These are phyloP conservation scores for Yamadazyma taylorii DNA, from an alignment of 1,139 yeast species.

Conservation along the genomic window DNA sequence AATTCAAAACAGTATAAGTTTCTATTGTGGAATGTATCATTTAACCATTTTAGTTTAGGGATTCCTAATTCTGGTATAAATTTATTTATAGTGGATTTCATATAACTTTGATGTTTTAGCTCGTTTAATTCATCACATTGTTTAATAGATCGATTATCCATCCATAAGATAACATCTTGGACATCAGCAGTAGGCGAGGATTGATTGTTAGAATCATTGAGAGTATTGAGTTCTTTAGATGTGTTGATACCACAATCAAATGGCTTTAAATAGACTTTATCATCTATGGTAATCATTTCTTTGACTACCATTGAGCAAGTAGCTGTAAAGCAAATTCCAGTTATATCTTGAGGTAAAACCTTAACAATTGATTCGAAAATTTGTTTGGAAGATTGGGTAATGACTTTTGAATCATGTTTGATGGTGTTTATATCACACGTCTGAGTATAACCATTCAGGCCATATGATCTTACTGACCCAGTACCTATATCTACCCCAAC, in stretches of 20 bases:
- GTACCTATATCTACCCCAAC: conserved; percentile 60
- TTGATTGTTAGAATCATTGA: no score
- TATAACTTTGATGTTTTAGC: conserved; percentile 14
- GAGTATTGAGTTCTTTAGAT: no score
- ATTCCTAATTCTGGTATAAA: conserved; percentile 58
- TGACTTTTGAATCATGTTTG: conserved; percentile 13
- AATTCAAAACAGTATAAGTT: conserved; percentile 48
- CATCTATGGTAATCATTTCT: conserved; percentile 13
- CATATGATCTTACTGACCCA: conserved; percentile 40
- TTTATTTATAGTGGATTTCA: conserved; percentile 41
- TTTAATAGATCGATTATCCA: conserved; percentile 48
- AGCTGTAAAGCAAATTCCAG: conserved; percentile 38
- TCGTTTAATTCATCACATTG: conserved; percentile 35
- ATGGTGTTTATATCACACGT: conserved; percentile 14
- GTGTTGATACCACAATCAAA: conserved; percentile 22
- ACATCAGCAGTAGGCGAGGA: no score
- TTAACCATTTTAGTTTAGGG: conserved; percentile 48
- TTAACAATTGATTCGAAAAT: conserved; percentile 21
- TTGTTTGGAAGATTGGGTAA: conserved; percentile 47
- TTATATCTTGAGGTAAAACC: conserved; percentile 13
- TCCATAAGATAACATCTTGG: conserved; percentile 56
- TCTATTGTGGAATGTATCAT: conserved; percentile 19
- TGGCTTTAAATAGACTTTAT: conserved; percentile 23
- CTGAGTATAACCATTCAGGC: conserved; percentile 10
- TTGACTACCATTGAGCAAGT: conserved; percentile 56